Evolutionary conservation across 768 basidiomycete species (phyloP), one percentile per base, ranked within the genome.

Genomic region (Tricholoma hemisulphureum): DNA sequence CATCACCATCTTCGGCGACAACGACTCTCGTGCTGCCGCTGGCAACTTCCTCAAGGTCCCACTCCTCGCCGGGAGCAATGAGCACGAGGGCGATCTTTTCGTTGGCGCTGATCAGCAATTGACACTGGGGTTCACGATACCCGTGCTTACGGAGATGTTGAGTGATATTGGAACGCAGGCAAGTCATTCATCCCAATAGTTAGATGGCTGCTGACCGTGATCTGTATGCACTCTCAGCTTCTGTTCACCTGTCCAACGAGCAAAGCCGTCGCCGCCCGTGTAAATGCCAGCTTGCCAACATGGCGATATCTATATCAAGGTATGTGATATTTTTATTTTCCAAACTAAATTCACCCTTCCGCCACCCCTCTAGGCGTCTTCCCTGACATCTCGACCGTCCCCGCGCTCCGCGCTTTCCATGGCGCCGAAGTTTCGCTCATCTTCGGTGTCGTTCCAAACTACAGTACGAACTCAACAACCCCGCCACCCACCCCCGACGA

Each of bases 401-500:
- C 70, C 0, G 71, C 72, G 51, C 51, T 75, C 6, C 70, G 78
- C 3, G 70, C 76, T 3, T 75, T 70, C 57, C 77, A 78, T 43
- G 67, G 71, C 0, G 70, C 74, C 1, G 71, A 77, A 46, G 71
- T 79, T 28, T 75, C 78, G 0, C 59, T 76, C 21, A 69, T 75
- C 34, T 79, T 77, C 52, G 75, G 74, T 8, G 64, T 64, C 0
- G 66, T 77, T 6, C 76, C 77, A 1, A 63, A 60, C 39, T 70
- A 67, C 53, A 61, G 75, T 4, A 74, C 75, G 61, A 54, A 62
- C 16, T 72, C 73, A 1, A 76, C 75, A 75, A 71, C 73, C 5
- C 65, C 70, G 13, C 39, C 51, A 14, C 32, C 35, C 20, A 53
- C 34, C 16, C 26, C 34, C 26, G 21, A 53, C 6, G 51, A 53